Evolutionary conservation across 73 alveolate genomes (phyloP), one percentile per base, ranked within the genome.

Genomic region (Diophrys sp.): DNA sequence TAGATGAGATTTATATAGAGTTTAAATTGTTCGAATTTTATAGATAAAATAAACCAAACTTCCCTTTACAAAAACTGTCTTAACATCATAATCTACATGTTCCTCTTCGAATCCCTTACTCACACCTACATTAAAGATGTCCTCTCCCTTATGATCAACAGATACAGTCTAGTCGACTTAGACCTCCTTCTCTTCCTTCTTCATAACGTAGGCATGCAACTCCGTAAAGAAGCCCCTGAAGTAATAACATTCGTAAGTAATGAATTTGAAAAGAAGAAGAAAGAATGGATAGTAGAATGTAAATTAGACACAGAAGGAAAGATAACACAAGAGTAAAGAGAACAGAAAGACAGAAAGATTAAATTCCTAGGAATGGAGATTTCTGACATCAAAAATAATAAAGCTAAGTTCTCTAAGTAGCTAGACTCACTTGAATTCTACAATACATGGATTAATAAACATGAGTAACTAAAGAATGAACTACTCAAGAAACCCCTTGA

Each of bases 181-280:
- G 90, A 80, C 8, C 33, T 75, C 32, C 67, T 87, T n/a, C 55
- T 87, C 66, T 80, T 80, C 68, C 54, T 87, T 23, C 71, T 87
- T 73, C 94, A 87, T 70, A 87, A 87, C 69, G 77, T 87, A 5
- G 94, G 94, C 2, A 68, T 75, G 24, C 67, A 67, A 32, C 54
- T 87, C 67, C 71, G 94, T 53, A 87, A 87, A 34, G 85, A 73
- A 18, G 81, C 81, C 29, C 90, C 94, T 2, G 67, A 29, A 66
- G 55, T 80, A 14, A 29, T 80, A 18, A 80, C 77, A 67, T 88
- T 78, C n/a, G 31, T 87, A 1, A 32, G 74, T n/a, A 8, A 53
- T 24, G 44, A 73, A 31, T 70, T 82, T 14, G 90, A 80, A 73
- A 71, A 53, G 25, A 87, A 87, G 80, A 80, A 73, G 54, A 81